Evolutionary conservation across 331 rosid genomes (phyloP).

Genomic region (Malus hybrid): DNA sequence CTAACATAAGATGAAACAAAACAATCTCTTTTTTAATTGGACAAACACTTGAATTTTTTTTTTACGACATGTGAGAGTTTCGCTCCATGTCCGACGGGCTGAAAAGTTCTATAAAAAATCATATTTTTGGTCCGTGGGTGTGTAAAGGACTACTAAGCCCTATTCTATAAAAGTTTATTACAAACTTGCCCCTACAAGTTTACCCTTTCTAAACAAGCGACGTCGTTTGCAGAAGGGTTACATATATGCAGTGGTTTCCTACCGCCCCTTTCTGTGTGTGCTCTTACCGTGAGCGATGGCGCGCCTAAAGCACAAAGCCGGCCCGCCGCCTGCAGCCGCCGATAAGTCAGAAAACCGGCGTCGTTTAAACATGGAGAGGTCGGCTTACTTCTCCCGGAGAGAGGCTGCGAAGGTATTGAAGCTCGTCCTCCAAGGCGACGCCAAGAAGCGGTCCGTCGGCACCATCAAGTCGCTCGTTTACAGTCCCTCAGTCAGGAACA

Average conservation of each 20-base stretch:
- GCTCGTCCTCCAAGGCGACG: slow-evolving; percentile 68
- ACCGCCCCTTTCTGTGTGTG: neutral
- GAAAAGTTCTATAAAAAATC: too few relatives aligned
- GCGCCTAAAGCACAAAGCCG: slow-evolving; percentile 7
- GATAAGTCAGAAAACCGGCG: slow-evolving; percentile 17
- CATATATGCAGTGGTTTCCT: neutral
- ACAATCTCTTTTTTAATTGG: too few relatives aligned
- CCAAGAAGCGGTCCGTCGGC: slow-evolving; percentile 71
- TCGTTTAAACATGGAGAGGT: slow-evolving; percentile 54
- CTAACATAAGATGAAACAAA: too few relatives aligned
- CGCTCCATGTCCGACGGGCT: too few relatives aligned
- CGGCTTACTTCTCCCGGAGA: slow-evolving; percentile 69
- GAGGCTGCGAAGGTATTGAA: slow-evolving; percentile 78
- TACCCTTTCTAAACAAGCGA: neutral
- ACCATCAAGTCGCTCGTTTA: slow-evolving; percentile 84
- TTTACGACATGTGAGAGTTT: too few relatives aligned
- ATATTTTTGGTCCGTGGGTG: too few relatives aligned
- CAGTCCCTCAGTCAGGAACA: slow-evolving; percentile 72
- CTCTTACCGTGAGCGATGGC: slow-evolving; percentile 8
- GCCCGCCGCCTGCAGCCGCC: slow-evolving; percentile 9
- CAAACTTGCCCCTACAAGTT: too few relatives aligned
- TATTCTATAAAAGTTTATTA: too few relatives aligned
- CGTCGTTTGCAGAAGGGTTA: neutral
- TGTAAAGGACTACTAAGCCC: too few relatives aligned
- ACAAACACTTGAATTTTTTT: too few relatives aligned